Evolutionary conservation across 768 basidiomycete species (phyloP).

Genomic region (Mrakia gelida): DNA sequence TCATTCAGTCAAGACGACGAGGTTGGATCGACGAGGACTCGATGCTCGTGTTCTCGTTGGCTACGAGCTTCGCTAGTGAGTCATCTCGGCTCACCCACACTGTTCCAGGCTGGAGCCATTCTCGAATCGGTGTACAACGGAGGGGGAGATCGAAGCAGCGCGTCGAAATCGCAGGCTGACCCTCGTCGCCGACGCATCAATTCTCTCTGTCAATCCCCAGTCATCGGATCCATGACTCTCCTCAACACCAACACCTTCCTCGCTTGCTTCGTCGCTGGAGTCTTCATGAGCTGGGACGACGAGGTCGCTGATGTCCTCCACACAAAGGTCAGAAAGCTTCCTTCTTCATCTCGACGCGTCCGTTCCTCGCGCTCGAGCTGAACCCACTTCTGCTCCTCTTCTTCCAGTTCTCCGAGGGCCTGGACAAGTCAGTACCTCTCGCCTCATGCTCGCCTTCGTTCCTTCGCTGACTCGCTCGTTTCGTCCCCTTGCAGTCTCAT

Average conservation of each 20-base stretch:
- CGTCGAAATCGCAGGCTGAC: too few species aligned
- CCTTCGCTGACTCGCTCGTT: background rate
- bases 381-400: background rate
- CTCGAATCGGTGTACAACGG: too few species aligned
- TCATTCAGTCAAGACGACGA: background rate
- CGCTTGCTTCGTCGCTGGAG: constrained; percentile 17
- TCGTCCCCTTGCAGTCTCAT: background rate
- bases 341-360: background rate
- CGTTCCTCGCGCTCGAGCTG: background rate
- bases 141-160: too few species aligned
- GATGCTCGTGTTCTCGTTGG: constrained; percentile 19
- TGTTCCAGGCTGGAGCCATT: too few species aligned
- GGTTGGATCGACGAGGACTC: constrained; percentile 15
- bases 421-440: background rate
- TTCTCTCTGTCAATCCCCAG: background rate
- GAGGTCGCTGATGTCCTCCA: background rate
- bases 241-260: constrained; percentile 3
- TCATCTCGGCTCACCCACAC: background rate
- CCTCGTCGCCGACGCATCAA: too few species aligned
- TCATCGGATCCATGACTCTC: background rate
- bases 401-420: background rate
- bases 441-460: background rate
- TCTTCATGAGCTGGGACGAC: constrained; percentile 4
- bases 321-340: background rate
- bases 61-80: background rate